These are phyloP conservation scores for Acer saccharum DNA, from an alignment of 345 rosid species.

Conservation along the genomic window DNA sequence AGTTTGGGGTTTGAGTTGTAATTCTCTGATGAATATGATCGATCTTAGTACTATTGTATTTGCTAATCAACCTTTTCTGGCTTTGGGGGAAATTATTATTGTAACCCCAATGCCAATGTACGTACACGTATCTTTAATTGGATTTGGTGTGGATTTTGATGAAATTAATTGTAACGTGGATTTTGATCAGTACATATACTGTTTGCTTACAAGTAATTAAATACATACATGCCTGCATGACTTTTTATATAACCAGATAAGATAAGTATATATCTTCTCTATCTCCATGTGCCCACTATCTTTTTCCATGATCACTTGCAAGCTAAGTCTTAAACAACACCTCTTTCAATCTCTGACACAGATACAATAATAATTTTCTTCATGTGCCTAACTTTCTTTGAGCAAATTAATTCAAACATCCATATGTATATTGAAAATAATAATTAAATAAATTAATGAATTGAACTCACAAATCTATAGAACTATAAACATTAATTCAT, in stretches of 20 bases:
- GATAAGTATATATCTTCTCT: constrained; percentile 18
- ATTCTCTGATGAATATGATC: background rate
- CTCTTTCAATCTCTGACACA: background rate
- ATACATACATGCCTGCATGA: background rate
- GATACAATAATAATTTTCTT: constrained; percentile 14
- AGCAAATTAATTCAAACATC: background rate
- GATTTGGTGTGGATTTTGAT: constrained; percentile 27
- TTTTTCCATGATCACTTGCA: constrained; percentile 3
- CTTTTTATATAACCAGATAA: background rate
- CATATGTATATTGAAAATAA: too few species aligned
- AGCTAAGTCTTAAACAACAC: background rate
- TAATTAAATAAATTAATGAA: too few species aligned
- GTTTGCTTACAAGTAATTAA: too few species aligned
- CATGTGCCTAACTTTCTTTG: constrained; percentile 14
- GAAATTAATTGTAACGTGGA: constrained; percentile 6
- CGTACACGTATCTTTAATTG: constrained; percentile 5
- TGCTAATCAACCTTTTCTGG: constrained; percentile 9
- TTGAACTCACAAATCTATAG: too few species aligned
- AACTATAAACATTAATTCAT: too few species aligned
- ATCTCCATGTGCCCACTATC: constrained; percentile 33
- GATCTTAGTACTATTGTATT: background rate
- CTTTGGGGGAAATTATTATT: constrained; percentile 22
- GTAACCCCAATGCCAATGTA: constrained; percentile 4
- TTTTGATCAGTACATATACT: background rate
- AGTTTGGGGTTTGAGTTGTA: constrained; percentile 10